A percentile compares a stretch with the other conserved stretches of the same genome.
Evolutionary conservation across 345 rosid species (phyloP).

Genomic region (Moricandia arvensis): DNA sequence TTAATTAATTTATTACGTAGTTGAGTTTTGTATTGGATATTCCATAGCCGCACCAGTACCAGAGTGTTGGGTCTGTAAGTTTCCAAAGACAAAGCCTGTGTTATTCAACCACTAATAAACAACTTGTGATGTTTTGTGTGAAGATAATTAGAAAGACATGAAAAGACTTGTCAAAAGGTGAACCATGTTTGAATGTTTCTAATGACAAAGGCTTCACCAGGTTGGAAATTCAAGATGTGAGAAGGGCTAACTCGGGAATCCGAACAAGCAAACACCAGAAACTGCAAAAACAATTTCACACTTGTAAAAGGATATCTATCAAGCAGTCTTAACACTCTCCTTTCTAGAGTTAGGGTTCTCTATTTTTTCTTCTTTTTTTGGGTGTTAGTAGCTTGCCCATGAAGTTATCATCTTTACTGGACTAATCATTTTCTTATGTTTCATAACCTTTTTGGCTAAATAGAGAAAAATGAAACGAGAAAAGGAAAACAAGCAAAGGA

Average conservation of each 20-base stretch:
- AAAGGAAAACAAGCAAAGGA: not conserved
- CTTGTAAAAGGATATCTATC: not conserved
- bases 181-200: conserved; percentile 94
- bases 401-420: not conserved
- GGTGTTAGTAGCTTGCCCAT: not conserved
- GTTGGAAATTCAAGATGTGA: conserved; percentile 84
- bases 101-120: not conserved
- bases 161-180: conserved; percentile 60
- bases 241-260: conserved; percentile 96
- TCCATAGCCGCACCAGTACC: conserved; percentile 93
- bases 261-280: conserved; percentile 93
- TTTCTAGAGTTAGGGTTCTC: not conserved
- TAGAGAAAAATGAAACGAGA: not conserved
- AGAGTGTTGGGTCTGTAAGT: conserved; percentile 60
- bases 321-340: not conserved
- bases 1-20: conserved; percentile 29
- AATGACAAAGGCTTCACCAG: conserved; percentile 92
- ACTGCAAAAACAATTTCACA: conserved; percentile 10
- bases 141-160: not conserved
- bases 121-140: not conserved
- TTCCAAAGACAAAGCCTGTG: conserved; percentile 6
- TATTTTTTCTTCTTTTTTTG: not conserved
- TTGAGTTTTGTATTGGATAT: conserved; percentile 87
- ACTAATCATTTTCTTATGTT: not conserved
- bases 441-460: not conserved